These are phyloP conservation scores for Penicillium sp. DNA, from an alignment of 2,329 filamentous ascomycete genomes.

Conservation along the genomic window DNA sequence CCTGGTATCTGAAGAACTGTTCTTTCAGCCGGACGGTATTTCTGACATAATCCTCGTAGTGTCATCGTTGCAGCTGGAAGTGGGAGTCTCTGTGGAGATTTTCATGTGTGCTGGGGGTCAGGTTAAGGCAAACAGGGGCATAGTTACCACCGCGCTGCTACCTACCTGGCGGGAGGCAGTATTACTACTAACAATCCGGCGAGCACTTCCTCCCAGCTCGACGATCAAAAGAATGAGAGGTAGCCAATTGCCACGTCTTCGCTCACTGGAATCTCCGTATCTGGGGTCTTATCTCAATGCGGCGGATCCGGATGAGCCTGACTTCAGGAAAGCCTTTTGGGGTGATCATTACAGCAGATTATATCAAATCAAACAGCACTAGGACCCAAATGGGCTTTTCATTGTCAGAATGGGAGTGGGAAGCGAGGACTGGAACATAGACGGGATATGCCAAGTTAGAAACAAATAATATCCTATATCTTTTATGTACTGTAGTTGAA, in stretches of 20 bases:
- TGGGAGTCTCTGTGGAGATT: background rate
- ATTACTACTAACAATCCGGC: background rate
- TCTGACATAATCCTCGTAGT: background rate
- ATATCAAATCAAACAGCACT: background rate
- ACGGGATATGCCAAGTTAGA: conserved; percentile 24
- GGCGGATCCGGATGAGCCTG: conserved; percentile 46
- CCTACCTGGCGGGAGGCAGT: background rate
- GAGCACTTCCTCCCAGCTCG: background rate
- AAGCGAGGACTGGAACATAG: conserved; percentile 34
- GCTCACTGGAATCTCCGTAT: background rate
- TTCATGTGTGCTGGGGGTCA: background rate
- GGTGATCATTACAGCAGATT: conserved; percentile 31
- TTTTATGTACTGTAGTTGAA: too few relatives aligned
- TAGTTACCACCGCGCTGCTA: background rate
- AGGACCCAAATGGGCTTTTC: conserved; percentile 38
- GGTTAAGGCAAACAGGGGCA: background rate
- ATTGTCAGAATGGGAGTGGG: conserved; percentile 28
- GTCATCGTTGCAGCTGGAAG: background rate
- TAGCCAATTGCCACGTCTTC: background rate
- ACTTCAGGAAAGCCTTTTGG: conserved; percentile 48
- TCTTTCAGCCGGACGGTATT: background rate
- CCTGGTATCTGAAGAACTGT: background rate
- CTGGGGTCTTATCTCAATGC: conserved; percentile 46
- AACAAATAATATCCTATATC: too few relatives aligned
- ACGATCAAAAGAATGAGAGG: background rate